Evolutionary conservation across 352 stramenopile genomes (phyloP), one percentile per base, ranked within the genome.

Genomic region (Globisporangium spinosum): DNA sequence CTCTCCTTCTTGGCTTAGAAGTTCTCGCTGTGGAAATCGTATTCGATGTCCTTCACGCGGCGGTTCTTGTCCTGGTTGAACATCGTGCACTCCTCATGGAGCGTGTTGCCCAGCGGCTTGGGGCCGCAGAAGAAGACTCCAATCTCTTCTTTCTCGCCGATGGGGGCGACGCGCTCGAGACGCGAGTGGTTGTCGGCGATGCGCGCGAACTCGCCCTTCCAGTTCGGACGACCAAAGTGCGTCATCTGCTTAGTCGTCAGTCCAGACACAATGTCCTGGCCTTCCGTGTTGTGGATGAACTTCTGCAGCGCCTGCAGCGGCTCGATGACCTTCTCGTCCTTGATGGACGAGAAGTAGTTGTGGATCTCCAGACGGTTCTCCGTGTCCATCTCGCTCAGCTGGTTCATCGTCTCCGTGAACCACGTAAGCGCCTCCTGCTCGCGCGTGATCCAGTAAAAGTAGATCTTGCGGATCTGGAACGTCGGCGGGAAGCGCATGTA

Each of bases 381-480:
- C 38, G 75, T 82, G 69, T 94, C 87, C 71, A 90, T 74, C 60
- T 80, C 77, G 43, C 75, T 84, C 51, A 95, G 71, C 58, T 93
- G 75, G 73, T 96, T 90, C 82, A 96, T 92, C 3, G 87, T 90
- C 43, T 91, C 82, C 0, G 71, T 80, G 51, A 96, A 96, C 89
- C 87, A 95, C 38, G 72, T 82, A 22, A 94, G 80, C 22, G 80
- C 72, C 47, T 91, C 70, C 53, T 93, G 83, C 58, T 94, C 83
- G 22, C 84, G 78, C 3, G 82, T 90, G 72, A 87, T 76, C 87
- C 89, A 95, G 74, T 91, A 93, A 67, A 94, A 95, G 72, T 95
- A 92, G 58, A 93, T 87, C 59, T 93, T 92, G 47, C 76, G 80
- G 35, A 93, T 71, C 58, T 82, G 73, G 73, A 95, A 89, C 72